Percentiles rank a stretch among this genome's conserved stretches.
These are phyloP conservation scores for Metschnikowia hibisci DNA, from an alignment of 805 yeast species.

Conservation along the genomic window DNA sequence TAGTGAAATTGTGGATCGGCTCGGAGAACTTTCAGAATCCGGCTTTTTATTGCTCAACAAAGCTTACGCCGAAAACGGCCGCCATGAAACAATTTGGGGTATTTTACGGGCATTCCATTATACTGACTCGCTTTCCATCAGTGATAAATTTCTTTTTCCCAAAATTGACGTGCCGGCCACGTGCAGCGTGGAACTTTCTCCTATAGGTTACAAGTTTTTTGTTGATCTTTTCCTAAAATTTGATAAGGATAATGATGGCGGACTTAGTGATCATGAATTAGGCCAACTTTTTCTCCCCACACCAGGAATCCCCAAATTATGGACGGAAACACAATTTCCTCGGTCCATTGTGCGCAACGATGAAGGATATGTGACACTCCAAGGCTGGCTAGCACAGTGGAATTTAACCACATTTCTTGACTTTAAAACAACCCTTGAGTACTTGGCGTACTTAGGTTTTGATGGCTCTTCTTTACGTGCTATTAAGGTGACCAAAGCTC, in stretches of 20 bases:
- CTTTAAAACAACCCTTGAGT: conserved; percentile 77
- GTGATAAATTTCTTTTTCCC: conserved; percentile 77
- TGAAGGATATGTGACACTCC: conserved; percentile 83
- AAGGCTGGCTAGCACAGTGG: conserved; percentile 99
- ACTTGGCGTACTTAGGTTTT: conserved; percentile 86
- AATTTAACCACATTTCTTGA: conserved; percentile 90
- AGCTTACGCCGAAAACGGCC: conserved; percentile 81
- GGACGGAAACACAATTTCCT: conserved; percentile 88
- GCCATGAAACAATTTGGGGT: conserved; percentile 98
- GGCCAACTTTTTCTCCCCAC: conserved; percentile 74
- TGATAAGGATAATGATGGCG: conserved; percentile 97
- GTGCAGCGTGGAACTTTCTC: conserved; percentile 86
- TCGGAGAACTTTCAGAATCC: conserved; percentile 48
- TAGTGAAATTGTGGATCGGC: conserved; percentile 35
- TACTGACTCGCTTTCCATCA: conserved; percentile 84
- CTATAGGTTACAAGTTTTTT: conserved; percentile 84
- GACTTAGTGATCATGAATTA: conserved; percentile 73
- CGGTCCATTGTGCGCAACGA: conserved; percentile 85
- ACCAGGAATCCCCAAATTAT: conserved; percentile 84
- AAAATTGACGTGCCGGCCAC: conserved; percentile 66
- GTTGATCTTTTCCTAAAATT: conserved; percentile 85
- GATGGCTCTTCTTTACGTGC: conserved; percentile 47
- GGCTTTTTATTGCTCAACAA: conserved; percentile 80
- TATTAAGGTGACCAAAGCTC: conserved; percentile 75
- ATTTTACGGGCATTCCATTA: conserved; percentile 83